Conservation (phyloP, 2,329 filamentous ascomycete genomes). For the Ophiostoma tasmaniense region DNA sequence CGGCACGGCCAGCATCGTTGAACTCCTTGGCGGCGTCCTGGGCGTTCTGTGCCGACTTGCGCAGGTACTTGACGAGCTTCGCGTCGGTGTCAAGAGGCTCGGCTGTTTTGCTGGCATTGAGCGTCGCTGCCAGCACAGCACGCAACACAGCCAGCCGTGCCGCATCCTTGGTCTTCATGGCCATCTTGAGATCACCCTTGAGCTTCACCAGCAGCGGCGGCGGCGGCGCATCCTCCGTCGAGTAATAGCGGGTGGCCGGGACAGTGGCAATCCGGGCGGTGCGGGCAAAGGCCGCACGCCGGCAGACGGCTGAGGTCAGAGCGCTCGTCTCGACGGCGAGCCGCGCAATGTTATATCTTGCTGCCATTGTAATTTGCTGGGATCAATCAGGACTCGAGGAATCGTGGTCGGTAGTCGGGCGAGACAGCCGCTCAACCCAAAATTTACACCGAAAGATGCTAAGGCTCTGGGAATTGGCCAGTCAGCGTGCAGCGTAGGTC, state of each 20-base stretch:
- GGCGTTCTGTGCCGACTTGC: slow-evolving; percentile 51
- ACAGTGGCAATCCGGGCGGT: neutral
- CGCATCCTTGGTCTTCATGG: slow-evolving; percentile 57
- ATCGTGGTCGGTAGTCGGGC: neutral
- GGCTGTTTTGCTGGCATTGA: slow-evolving; percentile 66
- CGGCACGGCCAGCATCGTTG: slow-evolving; percentile 51
- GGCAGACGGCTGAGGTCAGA: neutral
- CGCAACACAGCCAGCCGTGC: slow-evolving; percentile 61
- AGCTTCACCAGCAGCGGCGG: slow-evolving; percentile 46
- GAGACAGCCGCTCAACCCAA: neutral
- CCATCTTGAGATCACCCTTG: slow-evolving; percentile 54
- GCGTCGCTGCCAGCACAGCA: slow-evolving; percentile 57
- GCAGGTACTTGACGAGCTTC: slow-evolving; percentile 59
- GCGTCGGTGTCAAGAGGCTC: slow-evolving; percentile 62
- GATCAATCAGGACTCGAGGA: neutral
- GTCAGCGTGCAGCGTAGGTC: slow-evolving; percentile 11
- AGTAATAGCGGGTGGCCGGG: slow-evolving; percentile 21
- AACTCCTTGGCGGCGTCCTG: slow-evolving; percentile 57
- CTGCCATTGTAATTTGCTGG: slow-evolving; percentile 4
- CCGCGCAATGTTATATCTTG: slow-evolving; percentile 6
- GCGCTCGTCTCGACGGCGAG: slow-evolving; percentile 2
- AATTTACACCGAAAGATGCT: neutral
- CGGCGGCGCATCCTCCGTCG: slow-evolving; percentile 30
- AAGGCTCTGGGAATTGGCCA: slow-evolving; percentile 17
- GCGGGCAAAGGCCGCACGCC: neutral